Evolutionary conservation across 2,329 filamentous ascomycete genomes (phyloP), one percentile per base, ranked within the genome.

Genomic region (Mariannaea sp.): DNA sequence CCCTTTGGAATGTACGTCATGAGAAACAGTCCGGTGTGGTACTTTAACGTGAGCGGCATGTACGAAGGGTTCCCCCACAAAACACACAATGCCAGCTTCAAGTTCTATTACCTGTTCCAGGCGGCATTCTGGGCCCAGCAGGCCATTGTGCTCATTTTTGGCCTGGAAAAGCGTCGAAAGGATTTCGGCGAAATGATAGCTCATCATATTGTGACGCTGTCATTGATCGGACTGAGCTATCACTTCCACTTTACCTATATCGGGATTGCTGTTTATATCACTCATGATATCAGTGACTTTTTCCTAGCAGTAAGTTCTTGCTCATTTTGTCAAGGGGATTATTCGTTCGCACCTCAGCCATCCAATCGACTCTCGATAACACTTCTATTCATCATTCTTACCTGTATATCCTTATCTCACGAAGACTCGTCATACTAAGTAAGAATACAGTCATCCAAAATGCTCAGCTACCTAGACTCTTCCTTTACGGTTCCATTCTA

Each of bases 231-330:
- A 54, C 76, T 92, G 67, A 93, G 89, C 76, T 97, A 96, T 76
- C 85, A 90, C 53, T 97, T 96, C 78, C 92, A 97, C 74, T 97
- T 96, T 72, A 94, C 92, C 13, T 92, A 96, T 73, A 94, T 97
- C 71, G 92, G 92, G 17, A 76, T 96, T 42, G 89, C 90, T 13
- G 90, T 97, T 20, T 97, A 96, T 73, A 91, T 93, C 57, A 96
- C 92, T 4, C 90, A 95, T 72, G 92, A 97, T 68, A 88, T 96
- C 56, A 91, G 87, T 56, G 92, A 97, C 71, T 95, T 96, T 75
- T 96, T 96, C 81, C 82, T 97, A 5, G 51, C 51, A 1, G 51
- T 54, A 38, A 46, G 43, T 38, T 8, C n/a, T 26, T 16, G 7
- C 22, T 24, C 22, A 5, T 24, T 24, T 24, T n/a, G n/a, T n/a